Base-by-base conservation (phyloP, 805 yeast species). In the Sporopachydermia quercuum region DNA sequence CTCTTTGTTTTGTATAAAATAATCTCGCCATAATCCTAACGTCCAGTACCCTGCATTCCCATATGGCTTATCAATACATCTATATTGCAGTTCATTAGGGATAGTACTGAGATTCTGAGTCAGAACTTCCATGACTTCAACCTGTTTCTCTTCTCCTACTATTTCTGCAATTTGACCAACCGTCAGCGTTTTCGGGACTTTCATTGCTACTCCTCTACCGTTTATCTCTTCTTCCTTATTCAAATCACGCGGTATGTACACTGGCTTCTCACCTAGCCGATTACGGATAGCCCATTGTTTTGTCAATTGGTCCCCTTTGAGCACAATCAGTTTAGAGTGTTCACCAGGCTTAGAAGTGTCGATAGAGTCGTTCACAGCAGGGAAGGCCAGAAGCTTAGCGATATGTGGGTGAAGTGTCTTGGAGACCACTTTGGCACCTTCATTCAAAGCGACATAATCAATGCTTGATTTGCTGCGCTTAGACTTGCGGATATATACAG, bases 101-200 rank as follows among this genome's bases (percentile, higher is more conserved):
- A 53, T 74, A 8, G 63, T 51, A 33, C 74, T 69, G 13, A 23
- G n/a, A 41, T 78, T 78, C 50, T 86, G 96, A 0, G 93, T 77
- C 16, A 80, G 64, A 3, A 84, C 94, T 54, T 86, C 95, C 89
- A 86, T 83, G 1, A 86, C 94, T 41, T 83, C 93, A 1, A 86
- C 69, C 1, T 68, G 68, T 3, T 60, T 58, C 33, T 76, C 79
- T 3, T 58, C 69, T 0, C 94, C 95, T 18, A 84, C 67, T 8
- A 64, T 51, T 3, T 68, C 66, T 0, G 78, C 62, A 0, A 83
- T 66, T 43, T 71, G 61, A 36, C 68, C 64, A 4, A 83, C 75
- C 4, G 74, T 66, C 34, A 82, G 60, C 3, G 56, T 49, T 4
- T 51, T 49, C 0, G 94, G 93, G n/a, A 76, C 55, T n/a, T 43